phyloP scores from a whole-genome alignment of 352 stramenopile species.

The Elongisporangium prolatum region DNA sequence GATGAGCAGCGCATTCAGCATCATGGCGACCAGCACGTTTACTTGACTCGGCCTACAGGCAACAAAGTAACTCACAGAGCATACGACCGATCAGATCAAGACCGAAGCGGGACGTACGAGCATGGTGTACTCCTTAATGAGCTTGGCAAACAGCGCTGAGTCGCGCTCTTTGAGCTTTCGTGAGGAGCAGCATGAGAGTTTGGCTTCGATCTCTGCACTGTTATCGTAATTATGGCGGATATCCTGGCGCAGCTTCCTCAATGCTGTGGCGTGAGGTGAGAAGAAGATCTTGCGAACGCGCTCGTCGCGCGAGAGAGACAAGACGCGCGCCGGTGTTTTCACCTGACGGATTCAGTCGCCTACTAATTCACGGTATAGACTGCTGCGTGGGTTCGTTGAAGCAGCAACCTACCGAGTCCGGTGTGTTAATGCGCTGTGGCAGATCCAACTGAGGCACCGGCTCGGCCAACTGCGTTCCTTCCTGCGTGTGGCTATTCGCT shows the following conservation, averaged over 20 bases:
- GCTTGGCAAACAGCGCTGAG: constrained; percentile 57
- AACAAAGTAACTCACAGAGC: background rate
- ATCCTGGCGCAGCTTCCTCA: constrained; percentile 40
- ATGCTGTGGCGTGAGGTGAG: constrained; percentile 49
- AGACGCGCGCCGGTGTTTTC: constrained; percentile 58
- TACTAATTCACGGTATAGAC: background rate
- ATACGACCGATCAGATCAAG: background rate
- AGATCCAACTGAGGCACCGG: constrained; percentile 69
- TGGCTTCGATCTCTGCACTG: constrained; percentile 30
- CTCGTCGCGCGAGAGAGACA: constrained; percentile 52
- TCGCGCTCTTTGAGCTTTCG: constrained; percentile 62
- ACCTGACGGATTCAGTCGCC: constrained; percentile 27
- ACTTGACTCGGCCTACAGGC: constrained; percentile 60
- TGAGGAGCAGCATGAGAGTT: constrained; percentile 53
- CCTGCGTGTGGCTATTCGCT: constrained; percentile 39
- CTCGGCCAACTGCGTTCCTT: constrained; percentile 78
- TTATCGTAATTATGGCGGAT: constrained; percentile 49
- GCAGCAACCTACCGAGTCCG: constrained; percentile 34
- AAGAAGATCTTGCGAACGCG: constrained; percentile 72
- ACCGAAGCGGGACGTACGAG: constrained; percentile 16
- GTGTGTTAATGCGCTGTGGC: constrained; percentile 71
- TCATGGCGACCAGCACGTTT: constrained; percentile 80
- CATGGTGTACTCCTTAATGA: constrained; percentile 81
- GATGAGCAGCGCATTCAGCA: constrained; percentile 76
- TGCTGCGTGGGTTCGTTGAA: background rate